Base-by-base conservation (phyloP, 176 grass and related monocot genomes). In the Carex scoparia region DNA sequence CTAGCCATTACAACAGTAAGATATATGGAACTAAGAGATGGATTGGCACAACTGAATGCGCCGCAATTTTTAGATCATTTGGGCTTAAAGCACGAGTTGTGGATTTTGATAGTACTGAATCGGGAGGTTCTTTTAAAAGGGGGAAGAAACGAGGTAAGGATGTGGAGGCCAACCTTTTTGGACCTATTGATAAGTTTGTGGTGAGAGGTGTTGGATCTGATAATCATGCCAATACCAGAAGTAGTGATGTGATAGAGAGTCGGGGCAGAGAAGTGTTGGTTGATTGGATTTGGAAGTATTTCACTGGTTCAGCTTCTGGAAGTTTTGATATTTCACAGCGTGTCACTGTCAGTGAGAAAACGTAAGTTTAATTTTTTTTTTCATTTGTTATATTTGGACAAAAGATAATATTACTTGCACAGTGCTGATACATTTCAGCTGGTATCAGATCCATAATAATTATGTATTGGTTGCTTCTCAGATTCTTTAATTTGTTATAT, bases 241-340 rank as follows among this genome's bases (percentile, higher is more conserved):
- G 76, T 86, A 40, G 32, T 67, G 72, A 75, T 33, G 54, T 51
- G 10, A 83, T 62, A 69, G 78, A 80, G n/a, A 80, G 33, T 82
- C 88, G 86, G 86, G 95, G 95, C 37, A 91, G 77, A 48, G 85
- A 92, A 73, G 89, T 88, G 74, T 90, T 98, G 72, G 60, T 98
- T 37, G 87, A 93, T 86, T 98, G 95, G 95, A 80, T 98, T 48
- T 95, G 95, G 91, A 98, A 93, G 78, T 98, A 98, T 80, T 98
- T 98, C 79, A 81, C 73, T 27, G 90, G 70, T 78, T 84, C 67
- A 13, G 2, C 19, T 65, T 83, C 82, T 85, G 89, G 60, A 80
- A 84, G 32, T 62, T 85, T 78, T 3, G 78, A 69, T 62, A 84
- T 69, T 81, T 85, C 88, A 79, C 85, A 85, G 67, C 42, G 70